These are phyloP conservation scores for Penicillium sp. DNA, from an alignment of 2,329 filamentous ascomycete species.

Conservation along the genomic window DNA sequence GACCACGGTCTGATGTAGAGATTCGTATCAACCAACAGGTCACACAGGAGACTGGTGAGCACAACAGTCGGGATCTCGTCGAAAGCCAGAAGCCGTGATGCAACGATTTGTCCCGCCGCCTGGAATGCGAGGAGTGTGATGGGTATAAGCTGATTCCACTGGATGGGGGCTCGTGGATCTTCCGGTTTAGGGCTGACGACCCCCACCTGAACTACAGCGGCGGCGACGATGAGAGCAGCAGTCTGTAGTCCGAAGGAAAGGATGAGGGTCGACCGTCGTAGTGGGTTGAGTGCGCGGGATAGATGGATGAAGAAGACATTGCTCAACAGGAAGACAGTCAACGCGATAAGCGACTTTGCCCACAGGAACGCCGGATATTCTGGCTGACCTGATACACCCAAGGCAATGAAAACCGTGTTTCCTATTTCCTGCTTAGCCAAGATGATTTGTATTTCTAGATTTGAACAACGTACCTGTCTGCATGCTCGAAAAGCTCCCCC, in stretches of 20 bases:
- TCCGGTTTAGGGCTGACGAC: slow-evolving; percentile 31
- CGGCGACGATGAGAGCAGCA: slow-evolving; percentile 30
- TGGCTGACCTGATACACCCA: slow-evolving; percentile 42
- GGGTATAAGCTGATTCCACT: slow-evolving; percentile 37
- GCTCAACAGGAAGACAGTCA: slow-evolving; percentile 36
- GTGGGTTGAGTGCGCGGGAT: slow-evolving; percentile 29
- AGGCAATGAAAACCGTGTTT: slow-evolving; percentile 43
- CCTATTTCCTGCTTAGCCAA: slow-evolving; percentile 23
- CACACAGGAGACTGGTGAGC: slow-evolving; percentile 38
- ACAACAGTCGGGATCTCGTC: slow-evolving; percentile 43
- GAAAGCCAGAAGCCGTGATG: slow-evolving; percentile 34
- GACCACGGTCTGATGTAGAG: slow-evolving; percentile 22
- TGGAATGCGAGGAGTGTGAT: slow-evolving; percentile 40
- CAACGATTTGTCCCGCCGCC: slow-evolving; percentile 38
- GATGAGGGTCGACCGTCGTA: slow-evolving; percentile 37
- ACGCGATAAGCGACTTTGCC: slow-evolving; percentile 42
- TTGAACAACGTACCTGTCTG: slow-evolving; percentile 34
- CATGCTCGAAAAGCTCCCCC: slow-evolving; percentile 43
- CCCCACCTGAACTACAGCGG: slow-evolving; percentile 32
- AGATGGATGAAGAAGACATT: slow-evolving; percentile 39
- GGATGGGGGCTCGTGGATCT: slow-evolving; percentile 27
- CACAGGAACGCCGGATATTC: slow-evolving; percentile 37
- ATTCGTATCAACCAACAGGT: slow-evolving; percentile 36
- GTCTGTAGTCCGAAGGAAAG: slow-evolving; percentile 40
- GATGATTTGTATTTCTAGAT: no score